Percentiles rank a stretch among this genome's conserved stretches.
These are phyloP conservation scores for Cyclotella cryptica DNA, from an alignment of 108 stramenopile species.

Conservation along the genomic window DNA sequence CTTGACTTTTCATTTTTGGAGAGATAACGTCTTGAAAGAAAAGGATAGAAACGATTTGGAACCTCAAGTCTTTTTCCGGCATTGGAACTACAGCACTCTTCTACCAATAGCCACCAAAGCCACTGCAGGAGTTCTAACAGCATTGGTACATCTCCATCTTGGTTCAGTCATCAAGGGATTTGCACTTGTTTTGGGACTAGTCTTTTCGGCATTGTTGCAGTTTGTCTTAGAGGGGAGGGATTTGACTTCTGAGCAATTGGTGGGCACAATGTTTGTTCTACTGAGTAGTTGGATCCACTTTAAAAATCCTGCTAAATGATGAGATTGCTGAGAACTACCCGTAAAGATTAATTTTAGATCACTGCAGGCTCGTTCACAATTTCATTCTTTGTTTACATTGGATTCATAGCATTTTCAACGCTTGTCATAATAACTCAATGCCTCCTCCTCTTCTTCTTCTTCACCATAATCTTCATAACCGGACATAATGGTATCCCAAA, in stretches of 20 bases:
- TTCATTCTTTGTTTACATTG: no score
- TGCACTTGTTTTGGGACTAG: conserved; percentile 65
- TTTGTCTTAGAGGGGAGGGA: conserved; percentile 50
- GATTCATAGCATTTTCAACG: no score
- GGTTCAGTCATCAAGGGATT: conserved; percentile 78
- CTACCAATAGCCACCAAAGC: conserved; percentile 62
- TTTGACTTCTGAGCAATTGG: conserved; percentile 52
- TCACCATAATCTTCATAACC: conserved; percentile 22
- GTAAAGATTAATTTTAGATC: no score
- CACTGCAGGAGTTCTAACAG: conserved; percentile 76
- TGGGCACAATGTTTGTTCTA: conserved; percentile 59
- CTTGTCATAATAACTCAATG: neutral
- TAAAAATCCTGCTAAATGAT: conserved; percentile 41
- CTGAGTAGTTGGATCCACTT: conserved; percentile 65
- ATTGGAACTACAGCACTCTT: conserved; percentile 40
- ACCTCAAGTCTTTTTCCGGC: conserved; percentile 15
- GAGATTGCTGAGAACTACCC: no score
- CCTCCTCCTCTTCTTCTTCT: conserved; percentile 20
- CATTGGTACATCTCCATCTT: conserved; percentile 73
- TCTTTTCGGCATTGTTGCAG: conserved; percentile 62
- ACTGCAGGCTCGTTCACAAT: no score
- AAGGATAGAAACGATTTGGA: neutral
- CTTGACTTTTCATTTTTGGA: conserved; percentile 20
- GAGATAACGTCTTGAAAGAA: neutral
- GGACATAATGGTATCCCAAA: conserved; percentile 12